Base-by-base conservation (phyloP, 2,329 filamentous ascomycete genomes). In the Aspergillus sp. region DNA sequence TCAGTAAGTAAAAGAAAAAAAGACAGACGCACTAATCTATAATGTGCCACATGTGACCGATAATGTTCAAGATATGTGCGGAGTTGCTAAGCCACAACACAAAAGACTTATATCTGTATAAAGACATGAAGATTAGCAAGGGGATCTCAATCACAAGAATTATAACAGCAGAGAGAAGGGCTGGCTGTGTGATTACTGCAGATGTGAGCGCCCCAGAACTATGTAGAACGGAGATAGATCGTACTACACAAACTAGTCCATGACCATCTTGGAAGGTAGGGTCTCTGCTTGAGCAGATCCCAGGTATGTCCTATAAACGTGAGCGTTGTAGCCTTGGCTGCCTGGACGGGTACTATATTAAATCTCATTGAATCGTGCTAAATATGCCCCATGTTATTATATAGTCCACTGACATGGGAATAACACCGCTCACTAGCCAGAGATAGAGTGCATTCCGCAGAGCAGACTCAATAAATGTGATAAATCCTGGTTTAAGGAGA, bases 331-430 rank as follows among this genome's bases (percentile, higher is more conserved):
- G 85, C 85, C 71, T 92, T 88, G 0, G 91, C 77, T 0, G 88
- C 82, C 62, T 86, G 83, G 0, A 91, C 86, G 0, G 89, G 89
- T 0, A 91, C 87, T 89, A 91, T 92, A 30, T 78, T 0, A 91
- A 77, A 0, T 89, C 89, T 89, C 89, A 91, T 13, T 88, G 82
- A 45, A 91, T 91, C 0, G 88, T 91, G 58, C 84, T 89, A 76
- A 92, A 92, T 9, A 91, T 79, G 1, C 88, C 86, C 89, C 88
- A 92, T 0, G 89, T 87, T 0, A 88, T 91, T 0, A 88, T 86
- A 70, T 91, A 91, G 6, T 85, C 82, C 0, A 78, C 74, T 0
- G 88, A 88, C 60, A 91, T 78, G 0, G 82, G 76, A 0, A 91
- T 82, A 17, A 92, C 89, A 4, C 82, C 85, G 55, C 78, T 82